phyloP scores from a whole-genome alignment of 192 early-diverging fungal genomes.

The Pilobolus umbonatus region DNA sequence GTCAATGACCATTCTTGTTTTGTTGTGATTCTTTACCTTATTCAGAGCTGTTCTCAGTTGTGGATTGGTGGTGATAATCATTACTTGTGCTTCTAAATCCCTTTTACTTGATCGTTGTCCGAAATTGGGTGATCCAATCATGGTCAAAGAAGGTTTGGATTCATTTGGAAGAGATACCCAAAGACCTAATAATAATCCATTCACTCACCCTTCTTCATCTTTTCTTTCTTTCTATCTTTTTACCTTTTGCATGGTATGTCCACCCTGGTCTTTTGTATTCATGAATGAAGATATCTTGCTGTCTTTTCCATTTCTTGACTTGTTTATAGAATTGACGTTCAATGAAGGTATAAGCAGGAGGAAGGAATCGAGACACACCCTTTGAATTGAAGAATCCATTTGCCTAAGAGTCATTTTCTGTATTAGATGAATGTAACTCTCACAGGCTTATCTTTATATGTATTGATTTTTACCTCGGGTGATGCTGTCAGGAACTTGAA shows the following conservation, averaged over 20 bases:
- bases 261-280: slow-evolving; percentile 80
- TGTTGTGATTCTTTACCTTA: slow-evolving; percentile 33
- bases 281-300: slow-evolving; percentile 56
- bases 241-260: slow-evolving; percentile 98
- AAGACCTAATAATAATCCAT: slow-evolving; percentile 47
- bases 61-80: slow-evolving; percentile 64
- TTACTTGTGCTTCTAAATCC: slow-evolving; percentile 84
- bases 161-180: slow-evolving; percentile 65
- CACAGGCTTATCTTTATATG: neutral
- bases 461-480: slow-evolving; percentile 58
- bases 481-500: slow-evolving; percentile 79
- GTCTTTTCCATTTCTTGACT: slow-evolving; percentile 36
- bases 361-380: slow-evolving; percentile 84
- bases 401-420: slow-evolving; percentile 49
- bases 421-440: neutral
- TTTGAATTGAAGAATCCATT: slow-evolving; percentile 88
- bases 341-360: slow-evolving; percentile 86
- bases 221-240: neutral
- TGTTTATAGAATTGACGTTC: slow-evolving; percentile 64
- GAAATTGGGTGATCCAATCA: slow-evolving; percentile 93
- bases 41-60: slow-evolving; percentile 50
- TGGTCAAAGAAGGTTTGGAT: slow-evolving; percentile 61
- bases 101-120: slow-evolving; percentile 87
- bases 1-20: neutral
- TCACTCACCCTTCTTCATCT: neutral